Base-by-base conservation (phyloP, 306 rosid genomes). In the Oxytropis ochrocephala region DNA sequence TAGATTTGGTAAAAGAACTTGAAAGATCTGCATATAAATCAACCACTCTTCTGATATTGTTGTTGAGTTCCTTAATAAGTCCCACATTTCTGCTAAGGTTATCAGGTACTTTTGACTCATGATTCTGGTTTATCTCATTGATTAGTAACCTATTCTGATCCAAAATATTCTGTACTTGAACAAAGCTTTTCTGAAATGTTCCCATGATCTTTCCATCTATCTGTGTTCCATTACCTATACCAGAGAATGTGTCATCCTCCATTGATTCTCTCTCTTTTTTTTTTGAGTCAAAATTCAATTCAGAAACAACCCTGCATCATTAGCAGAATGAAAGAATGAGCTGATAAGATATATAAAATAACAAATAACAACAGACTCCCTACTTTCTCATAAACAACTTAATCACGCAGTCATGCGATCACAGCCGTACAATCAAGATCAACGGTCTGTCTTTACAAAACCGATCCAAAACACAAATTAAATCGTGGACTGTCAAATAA, bases 61-160 rank as follows among this genome's bases (percentile, higher is more conserved):
- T 89, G 87, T 95, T 95, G 43, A 95, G 89, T 80, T 95, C 99
- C 72, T 88, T 81, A 62, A 95, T 95, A 43, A 95, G 82, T 11
- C 91, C 93, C 75, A 95, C 99, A 75, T 95, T 95, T 67, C 97
- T 81, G 87, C 84, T 89, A 6, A 95, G 86, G 70, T 95, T 91
- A 83, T 95, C 96, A 8, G 99, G 95, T 53, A 89, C 83, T 76
- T 91, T 95, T 4, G 99, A 95, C 78, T 95, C 99, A 4, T 95
- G 99, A 76, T 95, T 95, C 71, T 95, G 97, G 88, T 95, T 95
- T 78, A 95, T 95, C 89, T 95, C 91, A 27, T 84, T 95, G 79
- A 95, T 95, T 51, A 95, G 88, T 52, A 95, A 27, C 89, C 95
- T 87, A 75, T 95, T 95, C 78, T 95, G 96, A 82, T 95, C 99